These are phyloP conservation scores for Myrmaecium sp. DNA, from an alignment of 2,329 filamentous ascomycete species.

Conservation along the genomic window DNA sequence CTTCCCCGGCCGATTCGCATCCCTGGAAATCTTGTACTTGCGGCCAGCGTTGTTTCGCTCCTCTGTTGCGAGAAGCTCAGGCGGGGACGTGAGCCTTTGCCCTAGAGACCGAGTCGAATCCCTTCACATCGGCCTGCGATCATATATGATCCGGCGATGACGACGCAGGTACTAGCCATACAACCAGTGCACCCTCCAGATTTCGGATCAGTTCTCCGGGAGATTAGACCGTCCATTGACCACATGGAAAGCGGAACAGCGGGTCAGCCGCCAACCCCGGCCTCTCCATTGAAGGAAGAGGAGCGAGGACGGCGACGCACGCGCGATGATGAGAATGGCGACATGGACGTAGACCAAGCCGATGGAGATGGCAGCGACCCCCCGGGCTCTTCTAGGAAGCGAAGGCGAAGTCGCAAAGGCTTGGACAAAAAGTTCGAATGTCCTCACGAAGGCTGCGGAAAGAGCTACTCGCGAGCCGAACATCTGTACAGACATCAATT, in stretches of 20 bases:
- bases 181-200: slow-evolving; percentile 19
- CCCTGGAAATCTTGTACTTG: too few species aligned
- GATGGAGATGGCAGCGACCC: slow-evolving; percentile 8
- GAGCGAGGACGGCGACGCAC: slow-evolving; percentile 20
- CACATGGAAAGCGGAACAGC: slow-evolving; percentile 16
- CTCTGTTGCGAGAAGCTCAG: too few species aligned
- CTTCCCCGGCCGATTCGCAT: too few species aligned
- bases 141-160: too few species aligned
- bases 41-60: too few species aligned
- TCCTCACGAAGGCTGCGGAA: slow-evolving; percentile 72
- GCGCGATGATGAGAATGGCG: slow-evolving; percentile 16
- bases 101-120: too few species aligned
- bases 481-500: slow-evolving; percentile 93
- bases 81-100: too few species aligned
- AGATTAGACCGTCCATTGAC: slow-evolving; percentile 14
- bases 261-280: slow-evolving; percentile 16
- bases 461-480: slow-evolving; percentile 91
- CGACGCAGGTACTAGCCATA: slow-evolving; percentile 22
- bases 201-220: slow-evolving; percentile 15
- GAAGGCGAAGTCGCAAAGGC: slow-evolving; percentile 58
- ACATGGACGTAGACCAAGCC: slow-evolving; percentile 10
- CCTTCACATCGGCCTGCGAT: too few species aligned
- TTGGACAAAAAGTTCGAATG: slow-evolving; percentile 59
- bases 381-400: slow-evolving; percentile 29
- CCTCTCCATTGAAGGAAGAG: slow-evolving; percentile 18